Percentiles rank a stretch among this genome's conserved stretches.
These are phyloP conservation scores for Trametes hirsuta DNA, from an alignment of 1,284 basidiomycete species.

Conservation along the genomic window DNA sequence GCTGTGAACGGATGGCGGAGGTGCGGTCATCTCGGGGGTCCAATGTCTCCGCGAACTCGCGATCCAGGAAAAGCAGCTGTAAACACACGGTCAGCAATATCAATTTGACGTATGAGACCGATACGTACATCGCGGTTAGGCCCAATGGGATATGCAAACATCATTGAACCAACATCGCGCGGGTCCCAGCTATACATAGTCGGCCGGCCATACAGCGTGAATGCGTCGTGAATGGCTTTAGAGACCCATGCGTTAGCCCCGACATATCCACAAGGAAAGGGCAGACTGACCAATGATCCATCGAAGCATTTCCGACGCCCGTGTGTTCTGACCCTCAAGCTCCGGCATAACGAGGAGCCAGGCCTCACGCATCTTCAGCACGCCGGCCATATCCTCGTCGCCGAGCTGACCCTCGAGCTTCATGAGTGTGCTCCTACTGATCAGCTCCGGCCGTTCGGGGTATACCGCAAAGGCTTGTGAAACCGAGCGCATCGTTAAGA, in stretches of 20 bases:
- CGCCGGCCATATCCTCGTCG: constrained; percentile 70
- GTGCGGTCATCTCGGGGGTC: constrained; percentile 83
- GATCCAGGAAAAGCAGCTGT: constrained; percentile 86
- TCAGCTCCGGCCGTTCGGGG: constrained; percentile 92
- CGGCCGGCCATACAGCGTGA: constrained; percentile 86
- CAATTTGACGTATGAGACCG: constrained; percentile 4
- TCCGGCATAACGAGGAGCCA: constrained; percentile 92
- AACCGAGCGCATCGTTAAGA: constrained; percentile 60
- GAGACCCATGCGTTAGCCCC: neutral
- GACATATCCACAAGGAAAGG: constrained; percentile 10
- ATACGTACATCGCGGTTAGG: constrained; percentile 68
- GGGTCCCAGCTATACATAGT: constrained; percentile 87
- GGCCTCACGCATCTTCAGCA: constrained; percentile 68
- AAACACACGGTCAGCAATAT: constrained; percentile 7
- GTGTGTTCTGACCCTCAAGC: constrained; percentile 49
- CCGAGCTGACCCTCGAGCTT: constrained; percentile 86
- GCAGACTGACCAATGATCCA: constrained; percentile 85
- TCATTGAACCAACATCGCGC: constrained; percentile 71
- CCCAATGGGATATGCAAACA: constrained; percentile 85
- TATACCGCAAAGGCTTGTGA: constrained; percentile 88
- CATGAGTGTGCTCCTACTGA: constrained; percentile 84
- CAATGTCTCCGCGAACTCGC: constrained; percentile 79
- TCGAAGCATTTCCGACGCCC: constrained; percentile 85
- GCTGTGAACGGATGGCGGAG: constrained; percentile 63
- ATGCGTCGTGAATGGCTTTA: constrained; percentile 83